Evolutionary conservation across 73 alveolate genomes (phyloP).

Genomic region (Paramecium pentaurelia): DNA sequence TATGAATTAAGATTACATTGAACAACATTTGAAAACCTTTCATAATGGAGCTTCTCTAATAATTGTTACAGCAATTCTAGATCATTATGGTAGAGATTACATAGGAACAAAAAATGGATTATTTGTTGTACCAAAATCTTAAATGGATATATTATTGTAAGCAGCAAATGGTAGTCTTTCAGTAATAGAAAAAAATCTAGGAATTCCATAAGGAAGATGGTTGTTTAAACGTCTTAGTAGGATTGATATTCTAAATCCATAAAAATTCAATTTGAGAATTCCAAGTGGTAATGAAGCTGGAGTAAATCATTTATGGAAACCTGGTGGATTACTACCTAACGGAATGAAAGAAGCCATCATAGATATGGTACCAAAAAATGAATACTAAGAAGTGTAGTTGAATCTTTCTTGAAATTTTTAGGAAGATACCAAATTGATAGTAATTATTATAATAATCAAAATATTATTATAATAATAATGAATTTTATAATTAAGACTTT

Average conservation of each 20-base stretch:
- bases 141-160: not conserved
- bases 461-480: not conserved
- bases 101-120: slow-evolving; percentile 19
- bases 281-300: slow-evolving; percentile 18
- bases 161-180: not conserved
- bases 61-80: not conserved
- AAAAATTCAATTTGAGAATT: not conserved
- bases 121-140: not conserved
- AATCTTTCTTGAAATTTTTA: not conserved
- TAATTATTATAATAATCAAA: not conserved
- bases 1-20: not conserved
- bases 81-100: not conserved
- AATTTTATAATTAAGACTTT: not conserved
- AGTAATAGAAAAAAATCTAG: not conserved
- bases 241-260: not conserved
- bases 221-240: not conserved
- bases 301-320: not conserved
- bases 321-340: not conserved
- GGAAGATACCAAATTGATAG: not conserved
- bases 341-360: slow-evolving; percentile 19
- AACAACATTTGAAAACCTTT: not conserved
- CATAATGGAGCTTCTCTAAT: not conserved
- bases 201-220: not conserved
- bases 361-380: not conserved
- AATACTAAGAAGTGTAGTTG: not conserved